Evolutionary conservation across 768 basidiomycete species (phyloP).

Genomic region (Leccinum broughii): DNA sequence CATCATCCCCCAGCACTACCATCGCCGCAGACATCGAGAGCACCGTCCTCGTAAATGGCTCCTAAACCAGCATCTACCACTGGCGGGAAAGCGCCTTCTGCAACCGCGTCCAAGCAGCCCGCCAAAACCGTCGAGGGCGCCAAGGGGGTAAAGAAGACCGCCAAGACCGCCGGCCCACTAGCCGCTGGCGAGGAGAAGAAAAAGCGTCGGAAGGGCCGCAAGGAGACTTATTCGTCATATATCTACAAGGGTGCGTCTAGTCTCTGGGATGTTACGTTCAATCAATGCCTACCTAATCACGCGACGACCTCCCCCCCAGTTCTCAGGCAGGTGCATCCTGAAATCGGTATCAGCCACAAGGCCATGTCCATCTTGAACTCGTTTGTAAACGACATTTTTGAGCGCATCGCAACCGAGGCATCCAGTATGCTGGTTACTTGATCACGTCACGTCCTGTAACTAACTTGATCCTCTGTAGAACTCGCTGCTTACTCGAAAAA

Average conservation of each 20-base stretch:
- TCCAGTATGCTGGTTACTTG: conserved; percentile 55
- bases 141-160: conserved; percentile 82
- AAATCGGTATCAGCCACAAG: conserved; percentile 96
- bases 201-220: conserved; percentile 81
- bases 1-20: conserved; percentile 2
- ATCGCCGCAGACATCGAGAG: not conserved
- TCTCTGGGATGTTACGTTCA: not conserved
- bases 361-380: conserved; percentile 97
- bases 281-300: not conserved
- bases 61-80: conserved; percentile 67
- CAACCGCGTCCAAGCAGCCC: conserved; percentile 61
- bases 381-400: conserved; percentile 95
- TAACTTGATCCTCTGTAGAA: conserved; percentile 47
- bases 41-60: conserved; percentile 37
- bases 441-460: not conserved
- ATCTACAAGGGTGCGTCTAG: conserved; percentile 75
- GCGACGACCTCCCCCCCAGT: conserved; percentile 43
- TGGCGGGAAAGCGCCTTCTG: conserved; percentile 67
- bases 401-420: conserved; percentile 89
- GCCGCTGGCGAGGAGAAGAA: conserved; percentile 76
- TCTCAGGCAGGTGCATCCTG: conserved; percentile 96
- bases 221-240: conserved; percentile 94
- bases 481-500: conserved; percentile 98
- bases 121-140: conserved; percentile 52
- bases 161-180: conserved; percentile 52